These are phyloP conservation scores for Cercospora sp. DNA, from an alignment of 2,329 filamentous ascomycete genomes.

Conservation along the genomic window DNA sequence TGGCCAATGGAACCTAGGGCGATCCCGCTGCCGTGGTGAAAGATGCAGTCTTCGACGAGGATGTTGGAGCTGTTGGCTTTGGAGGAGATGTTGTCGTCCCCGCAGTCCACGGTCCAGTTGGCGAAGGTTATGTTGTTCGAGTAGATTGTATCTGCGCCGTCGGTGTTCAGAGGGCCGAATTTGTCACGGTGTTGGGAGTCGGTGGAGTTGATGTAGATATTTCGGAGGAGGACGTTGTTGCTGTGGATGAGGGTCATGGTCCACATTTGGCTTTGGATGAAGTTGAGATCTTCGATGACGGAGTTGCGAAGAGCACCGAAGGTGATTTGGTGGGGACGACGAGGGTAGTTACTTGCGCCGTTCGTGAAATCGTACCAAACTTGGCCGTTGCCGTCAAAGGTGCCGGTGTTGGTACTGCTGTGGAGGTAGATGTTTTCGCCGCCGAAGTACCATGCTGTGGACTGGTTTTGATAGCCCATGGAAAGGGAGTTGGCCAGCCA, in stretches of 20 bases:
- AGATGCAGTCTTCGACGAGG: conserved; percentile 50
- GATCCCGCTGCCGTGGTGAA: conserved; percentile 54
- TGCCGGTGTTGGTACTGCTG: conserved; percentile 52
- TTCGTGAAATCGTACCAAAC: conserved; percentile 55
- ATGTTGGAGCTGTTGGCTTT: conserved; percentile 61
- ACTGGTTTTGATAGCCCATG: conserved; percentile 58
- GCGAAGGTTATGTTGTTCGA: conserved; percentile 54
- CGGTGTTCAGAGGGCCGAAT: conserved; percentile 43
- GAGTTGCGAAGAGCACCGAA: conserved; percentile 53
- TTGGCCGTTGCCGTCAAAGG: conserved; percentile 61
- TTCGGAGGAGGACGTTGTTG: conserved; percentile 49
- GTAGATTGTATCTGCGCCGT: conserved; percentile 57
- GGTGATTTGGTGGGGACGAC: conserved; percentile 55
- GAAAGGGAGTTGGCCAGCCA: conserved; percentile 55
- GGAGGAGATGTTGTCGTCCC: conserved; percentile 55
- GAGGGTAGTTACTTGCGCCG: conserved; percentile 48
- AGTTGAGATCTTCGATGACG: conserved; percentile 51
- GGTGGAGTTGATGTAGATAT: conserved; percentile 58
- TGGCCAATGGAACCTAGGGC: conserved; percentile 62
- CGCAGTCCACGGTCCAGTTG: conserved; percentile 54
- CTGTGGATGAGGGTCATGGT: conserved; percentile 55
- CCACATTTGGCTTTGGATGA: conserved; percentile 62
- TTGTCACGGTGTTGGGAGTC: conserved; percentile 29
- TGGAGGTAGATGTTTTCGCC: conserved; percentile 54
- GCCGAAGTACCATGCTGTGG: conserved; percentile 56